A percentile compares a stretch with the other conserved stretches of the same genome.
Evolutionary conservation across 768 basidiomycete genomes (phyloP).

Genomic region (Amanita subjunquillea): DNA sequence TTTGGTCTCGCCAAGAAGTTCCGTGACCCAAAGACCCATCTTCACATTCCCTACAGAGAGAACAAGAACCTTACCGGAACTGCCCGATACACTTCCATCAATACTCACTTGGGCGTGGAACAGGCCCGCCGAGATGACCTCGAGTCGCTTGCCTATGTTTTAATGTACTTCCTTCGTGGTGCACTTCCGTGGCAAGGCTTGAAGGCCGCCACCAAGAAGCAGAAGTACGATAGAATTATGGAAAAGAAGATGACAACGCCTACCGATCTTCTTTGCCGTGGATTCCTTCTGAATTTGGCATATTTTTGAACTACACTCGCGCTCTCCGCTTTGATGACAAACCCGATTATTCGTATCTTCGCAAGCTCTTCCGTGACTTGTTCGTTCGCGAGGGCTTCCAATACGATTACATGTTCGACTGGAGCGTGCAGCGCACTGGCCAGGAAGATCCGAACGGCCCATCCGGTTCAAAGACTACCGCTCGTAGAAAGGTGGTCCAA

Average conservation of each 20-base stretch:
- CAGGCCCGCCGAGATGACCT: conserved; percentile 97
- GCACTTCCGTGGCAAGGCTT: conserved; percentile 98
- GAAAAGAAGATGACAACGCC: conserved; percentile 99
- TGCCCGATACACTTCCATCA: conserved; percentile 98
- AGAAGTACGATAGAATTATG: conserved; percentile 99
- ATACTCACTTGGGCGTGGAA: conserved; percentile 97
- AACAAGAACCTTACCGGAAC: conserved; percentile 99
- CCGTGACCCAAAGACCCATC: conserved; percentile 98
- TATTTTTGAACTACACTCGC: conserved; percentile 98
- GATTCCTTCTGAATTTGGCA: conserved; percentile 99
- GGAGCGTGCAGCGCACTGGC: conserved; percentile 78
- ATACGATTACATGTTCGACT: conserved; percentile 99
- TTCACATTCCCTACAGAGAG: conserved; percentile 99
- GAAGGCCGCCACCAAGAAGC: conserved; percentile 99
- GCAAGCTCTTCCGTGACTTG: conserved; percentile 97
- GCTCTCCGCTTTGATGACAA: conserved; percentile 99
- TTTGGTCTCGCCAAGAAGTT: conserved; percentile 99
- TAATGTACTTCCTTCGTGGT: conserved; percentile 99
- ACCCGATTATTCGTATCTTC: conserved; percentile 98
- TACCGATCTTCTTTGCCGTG: conserved; percentile 92
- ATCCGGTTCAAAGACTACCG: conserved; percentile 49
- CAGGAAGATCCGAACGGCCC: conserved; percentile 56
- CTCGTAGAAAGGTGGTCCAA: conserved; percentile 72
- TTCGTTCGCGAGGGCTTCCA: conserved; percentile 97
- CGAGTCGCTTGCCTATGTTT: conserved; percentile 95